Evolutionary conservation across 768 basidiomycete species (phyloP).

Genomic region (Tephrocybe sp.): DNA sequence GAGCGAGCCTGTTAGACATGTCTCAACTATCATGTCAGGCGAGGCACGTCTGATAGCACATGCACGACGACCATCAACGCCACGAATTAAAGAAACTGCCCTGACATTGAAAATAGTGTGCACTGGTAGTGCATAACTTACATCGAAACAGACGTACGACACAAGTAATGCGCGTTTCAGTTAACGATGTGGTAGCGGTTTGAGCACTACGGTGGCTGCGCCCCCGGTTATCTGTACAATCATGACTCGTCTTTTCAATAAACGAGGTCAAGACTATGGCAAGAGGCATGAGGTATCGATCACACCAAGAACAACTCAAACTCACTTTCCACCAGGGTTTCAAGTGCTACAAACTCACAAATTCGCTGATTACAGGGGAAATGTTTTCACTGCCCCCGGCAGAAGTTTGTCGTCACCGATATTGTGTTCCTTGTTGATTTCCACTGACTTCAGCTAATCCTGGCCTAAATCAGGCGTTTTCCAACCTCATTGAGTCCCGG

Average conservation of each 20-base stretch:
- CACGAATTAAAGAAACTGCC: no score
- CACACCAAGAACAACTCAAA: not conserved
- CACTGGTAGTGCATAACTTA: no score
- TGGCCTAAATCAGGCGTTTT: slow-evolving; percentile 7
- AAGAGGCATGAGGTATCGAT: not conserved
- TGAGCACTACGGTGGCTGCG: no score
- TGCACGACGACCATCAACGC: no score
- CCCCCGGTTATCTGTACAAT: no score
- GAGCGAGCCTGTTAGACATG: no score
- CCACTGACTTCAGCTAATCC: not conserved
- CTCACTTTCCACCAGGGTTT: slow-evolving; percentile 8
- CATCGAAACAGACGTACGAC: no score
- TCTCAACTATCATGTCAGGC: no score
- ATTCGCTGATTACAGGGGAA: slow-evolving; percentile 1
- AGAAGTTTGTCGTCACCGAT: slow-evolving; percentile 3
- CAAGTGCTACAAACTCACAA: not conserved
- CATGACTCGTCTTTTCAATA: not conserved
- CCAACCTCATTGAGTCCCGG: slow-evolving; percentile 1
- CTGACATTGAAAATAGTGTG: no score
- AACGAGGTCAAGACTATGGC: slow-evolving; percentile 1
- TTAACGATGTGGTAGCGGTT: no score
- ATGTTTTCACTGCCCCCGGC: slow-evolving; percentile 8
- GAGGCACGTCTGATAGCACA: no score
- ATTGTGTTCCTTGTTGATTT: slow-evolving; percentile 1
- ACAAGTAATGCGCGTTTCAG: no score